A percentile compares a stretch with the other conserved stretches of the same genome.
These are phyloP conservation scores for Gnomoniopsis smithogilvyi DNA, from an alignment of 2,329 filamentous ascomycete genomes.

Conservation along the genomic window DNA sequence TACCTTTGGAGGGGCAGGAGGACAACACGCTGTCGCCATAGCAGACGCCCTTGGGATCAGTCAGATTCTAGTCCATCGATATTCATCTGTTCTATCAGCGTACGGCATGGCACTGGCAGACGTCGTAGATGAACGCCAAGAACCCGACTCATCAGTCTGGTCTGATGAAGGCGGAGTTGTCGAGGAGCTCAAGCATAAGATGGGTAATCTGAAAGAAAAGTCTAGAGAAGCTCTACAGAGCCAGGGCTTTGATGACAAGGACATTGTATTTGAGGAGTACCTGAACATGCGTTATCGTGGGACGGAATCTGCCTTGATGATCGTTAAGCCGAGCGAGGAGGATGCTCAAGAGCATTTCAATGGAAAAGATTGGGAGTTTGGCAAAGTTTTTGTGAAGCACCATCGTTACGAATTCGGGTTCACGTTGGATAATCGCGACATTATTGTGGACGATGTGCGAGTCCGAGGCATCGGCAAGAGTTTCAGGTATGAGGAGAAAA, in stretches of 20 bases:
- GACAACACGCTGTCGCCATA: conserved; percentile 89
- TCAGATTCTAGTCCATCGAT: conserved; percentile 82
- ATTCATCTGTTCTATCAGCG: conserved; percentile 85
- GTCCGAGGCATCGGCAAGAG: conserved; percentile 88
- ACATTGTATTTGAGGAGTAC: conserved; percentile 86
- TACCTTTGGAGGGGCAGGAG: conserved; percentile 88
- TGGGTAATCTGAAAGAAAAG: conserved; percentile 76
- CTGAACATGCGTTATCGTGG: conserved; percentile 91
- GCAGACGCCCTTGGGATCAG: conserved; percentile 79
- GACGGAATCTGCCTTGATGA: conserved; percentile 89
- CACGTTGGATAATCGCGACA: conserved; percentile 76
- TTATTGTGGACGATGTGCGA: conserved; percentile 87
- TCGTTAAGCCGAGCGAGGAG: conserved; percentile 67
- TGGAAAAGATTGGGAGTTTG: conserved; percentile 77
- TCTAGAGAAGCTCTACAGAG: conserved; percentile 64
- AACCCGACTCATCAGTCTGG: conserved; percentile 66
- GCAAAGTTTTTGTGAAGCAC: conserved; percentile 77
- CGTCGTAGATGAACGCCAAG: conserved; percentile 87
- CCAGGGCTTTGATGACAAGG: conserved; percentile 73
- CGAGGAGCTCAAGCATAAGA: conserved; percentile 65
- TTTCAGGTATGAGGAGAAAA: conserved; percentile 74
- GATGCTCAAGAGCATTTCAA: conserved; percentile 57
- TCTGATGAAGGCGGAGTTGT: conserved; percentile 55
- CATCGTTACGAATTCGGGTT: conserved; percentile 94
- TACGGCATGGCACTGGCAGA: conserved; percentile 93